Percentiles rank a stretch among this genome's conserved stretches.
Conservation (phyloP, 495 filamentous ascomycete species). For the Penicillium atrosanguineum region DNA sequence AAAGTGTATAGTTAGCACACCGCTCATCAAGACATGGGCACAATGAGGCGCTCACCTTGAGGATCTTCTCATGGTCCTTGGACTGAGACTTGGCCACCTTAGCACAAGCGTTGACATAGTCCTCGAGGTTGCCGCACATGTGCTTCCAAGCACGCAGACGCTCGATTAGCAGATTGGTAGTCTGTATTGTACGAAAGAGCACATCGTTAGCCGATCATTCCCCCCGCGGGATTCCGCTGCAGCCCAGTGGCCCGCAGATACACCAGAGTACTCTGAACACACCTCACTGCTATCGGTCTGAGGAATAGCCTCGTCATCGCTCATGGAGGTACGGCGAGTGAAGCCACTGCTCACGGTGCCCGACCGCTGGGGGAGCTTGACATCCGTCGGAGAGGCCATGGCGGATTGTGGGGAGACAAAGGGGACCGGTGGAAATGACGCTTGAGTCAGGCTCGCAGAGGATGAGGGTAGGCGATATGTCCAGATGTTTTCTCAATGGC, state of each 20-base stretch:
- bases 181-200: slow-evolving; percentile 39
- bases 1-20: neutral
- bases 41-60: slow-evolving; percentile 61
- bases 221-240: neutral
- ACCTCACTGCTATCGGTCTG: slow-evolving; percentile 79
- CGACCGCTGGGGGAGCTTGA: slow-evolving; percentile 55
- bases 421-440: neutral
- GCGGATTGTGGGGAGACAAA: slow-evolving; percentile 3
- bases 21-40: neutral
- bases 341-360: slow-evolving; percentile 49
- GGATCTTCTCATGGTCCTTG: slow-evolving; percentile 92
- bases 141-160: slow-evolving; percentile 94
- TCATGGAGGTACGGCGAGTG: slow-evolving; percentile 36
- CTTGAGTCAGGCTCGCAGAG: neutral
- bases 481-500: neutral
- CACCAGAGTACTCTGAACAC: slow-evolving; percentile 20
- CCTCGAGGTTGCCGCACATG: slow-evolving; percentile 83
- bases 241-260: neutral
- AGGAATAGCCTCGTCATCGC: slow-evolving; percentile 66
- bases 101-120: slow-evolving; percentile 79
- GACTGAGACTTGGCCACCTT: slow-evolving; percentile 79
- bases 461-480: neutral
- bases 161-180: slow-evolving; percentile 74
- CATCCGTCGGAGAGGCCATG: slow-evolving; percentile 35
- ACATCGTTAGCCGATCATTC: slow-evolving; percentile 10